phyloP scores from a whole-genome alignment of 177 flowering plant species.

The Vitis hybrid region DNA sequence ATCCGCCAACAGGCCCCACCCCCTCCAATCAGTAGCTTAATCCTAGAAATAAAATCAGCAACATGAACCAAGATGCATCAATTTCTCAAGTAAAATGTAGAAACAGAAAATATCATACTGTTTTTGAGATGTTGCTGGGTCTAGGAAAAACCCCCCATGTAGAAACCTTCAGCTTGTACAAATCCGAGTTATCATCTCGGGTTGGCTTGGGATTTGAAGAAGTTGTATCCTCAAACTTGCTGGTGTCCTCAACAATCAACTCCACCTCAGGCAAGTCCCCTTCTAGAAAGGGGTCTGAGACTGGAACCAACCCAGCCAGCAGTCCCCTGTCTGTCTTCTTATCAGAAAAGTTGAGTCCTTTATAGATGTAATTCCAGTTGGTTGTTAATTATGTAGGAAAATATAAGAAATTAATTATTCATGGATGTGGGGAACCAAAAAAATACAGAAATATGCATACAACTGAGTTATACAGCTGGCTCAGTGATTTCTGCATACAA shows the following conservation, averaged over 20 bases:
- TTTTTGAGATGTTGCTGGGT: slow-evolving; percentile 79
- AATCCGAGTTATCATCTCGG: slow-evolving; percentile 42
- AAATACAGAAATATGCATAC: no score
- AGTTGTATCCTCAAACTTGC: slow-evolving; percentile 47
- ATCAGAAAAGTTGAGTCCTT: slow-evolving; percentile 66
- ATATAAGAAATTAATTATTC: no score
- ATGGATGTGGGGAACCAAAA: no score
- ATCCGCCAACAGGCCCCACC: no score
- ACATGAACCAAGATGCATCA: no score
- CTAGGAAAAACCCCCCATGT: slow-evolving; percentile 98
- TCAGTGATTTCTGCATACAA: no score
- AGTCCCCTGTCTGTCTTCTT: slow-evolving; percentile 67
- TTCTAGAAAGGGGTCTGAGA: slow-evolving; percentile 52
- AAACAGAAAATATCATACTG: slow-evolving; percentile 40
- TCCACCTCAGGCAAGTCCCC: slow-evolving; percentile 78
- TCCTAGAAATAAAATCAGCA: neutral
- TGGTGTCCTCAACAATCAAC: slow-evolving; percentile 69
- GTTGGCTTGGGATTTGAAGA: slow-evolving; percentile 17
- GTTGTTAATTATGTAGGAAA: no score
- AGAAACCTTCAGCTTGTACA: slow-evolving; percentile 90
- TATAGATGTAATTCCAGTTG: no score
- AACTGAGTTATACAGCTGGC: no score
- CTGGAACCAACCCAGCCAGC: slow-evolving; percentile 78
- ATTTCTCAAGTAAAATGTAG: neutral
- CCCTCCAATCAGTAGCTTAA: neutral